Conservation (phyloP, 768 basidiomycete genomes). For the Holtermannia corniformis region DNA sequence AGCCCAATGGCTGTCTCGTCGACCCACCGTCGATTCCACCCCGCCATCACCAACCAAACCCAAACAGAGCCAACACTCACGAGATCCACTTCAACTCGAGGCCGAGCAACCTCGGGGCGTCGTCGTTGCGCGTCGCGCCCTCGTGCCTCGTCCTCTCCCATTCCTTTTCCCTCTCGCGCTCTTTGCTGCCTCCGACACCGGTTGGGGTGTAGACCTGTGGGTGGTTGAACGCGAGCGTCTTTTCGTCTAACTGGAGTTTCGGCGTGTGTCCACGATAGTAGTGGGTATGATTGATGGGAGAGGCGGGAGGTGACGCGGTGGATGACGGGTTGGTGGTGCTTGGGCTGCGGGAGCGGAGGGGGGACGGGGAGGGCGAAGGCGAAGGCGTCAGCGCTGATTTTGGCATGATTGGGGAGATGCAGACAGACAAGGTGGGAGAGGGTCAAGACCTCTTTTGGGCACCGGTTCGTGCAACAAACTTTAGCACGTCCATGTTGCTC, state of each 20-base stretch:
- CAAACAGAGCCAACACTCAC: constrained; percentile 35
- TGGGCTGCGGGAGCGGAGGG: constrained; percentile 5
- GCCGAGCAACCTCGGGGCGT: constrained; percentile 27
- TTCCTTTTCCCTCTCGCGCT: constrained; percentile 14
- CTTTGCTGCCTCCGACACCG: constrained; percentile 6
- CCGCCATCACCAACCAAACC: no score
- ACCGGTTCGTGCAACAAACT: not conserved
- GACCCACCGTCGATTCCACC: no score
- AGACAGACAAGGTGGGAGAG: not conserved
- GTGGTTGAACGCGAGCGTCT: constrained; percentile 2
- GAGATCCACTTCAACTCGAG: constrained; percentile 42
- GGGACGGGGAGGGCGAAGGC: constrained; percentile 30
- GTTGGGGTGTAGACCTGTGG: not conserved
- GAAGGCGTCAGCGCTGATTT: constrained; percentile 28
- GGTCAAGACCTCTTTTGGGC: not conserved
- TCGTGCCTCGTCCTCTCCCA: constrained; percentile 2
- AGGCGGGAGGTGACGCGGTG: constrained; percentile 19
- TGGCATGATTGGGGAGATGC: constrained; percentile 19
- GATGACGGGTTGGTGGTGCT: constrained; percentile 17
- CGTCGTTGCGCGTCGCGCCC: constrained; percentile 9
- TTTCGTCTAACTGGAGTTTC: not conserved
- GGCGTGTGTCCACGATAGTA: constrained; percentile 1
- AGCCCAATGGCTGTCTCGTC: no score
- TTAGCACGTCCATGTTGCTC: not conserved
- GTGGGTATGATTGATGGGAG: constrained; percentile 16